A percentile compares a stretch with the other conserved stretches of the same genome.
These are phyloP conservation scores for Lactuca saligna DNA, from an alignment of 129 eudicot species.

Conservation along the genomic window DNA sequence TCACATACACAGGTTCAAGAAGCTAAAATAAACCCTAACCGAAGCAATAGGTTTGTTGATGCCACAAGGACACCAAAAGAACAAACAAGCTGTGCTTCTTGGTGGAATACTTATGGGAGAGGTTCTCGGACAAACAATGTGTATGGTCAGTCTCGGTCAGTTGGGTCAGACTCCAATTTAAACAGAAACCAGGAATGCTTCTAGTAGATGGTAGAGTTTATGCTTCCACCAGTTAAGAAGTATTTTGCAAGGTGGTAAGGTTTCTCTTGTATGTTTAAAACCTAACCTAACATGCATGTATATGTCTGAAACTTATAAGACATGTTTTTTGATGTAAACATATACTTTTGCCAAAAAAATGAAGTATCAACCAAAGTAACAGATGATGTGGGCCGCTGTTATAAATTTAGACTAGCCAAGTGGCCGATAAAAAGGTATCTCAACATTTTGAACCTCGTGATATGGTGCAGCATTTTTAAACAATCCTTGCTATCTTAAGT, in stretches of 20 bases:
- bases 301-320: not conserved
- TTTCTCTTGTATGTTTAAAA: not conserved
- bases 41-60: conserved; percentile 9
- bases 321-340: not conserved
- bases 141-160: not conserved
- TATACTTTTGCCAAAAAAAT: not conserved
- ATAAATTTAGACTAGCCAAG: too few species aligned
- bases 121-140: not conserved
- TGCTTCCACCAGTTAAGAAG: not conserved
- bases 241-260: not conserved
- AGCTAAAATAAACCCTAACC: not conserved
- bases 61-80: not conserved
- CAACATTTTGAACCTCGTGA: too few species aligned
- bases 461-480: too few species aligned
- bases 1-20: not conserved
- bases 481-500: too few species aligned
- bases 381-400: too few species aligned
- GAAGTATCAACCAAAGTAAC: too few species aligned
- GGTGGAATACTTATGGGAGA: not conserved
- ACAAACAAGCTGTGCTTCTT: not conserved
- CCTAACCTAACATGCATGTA: not conserved
- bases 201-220: not conserved
- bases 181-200: not conserved
- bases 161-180: not conserved
- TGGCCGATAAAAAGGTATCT: too few species aligned